Evolutionary conservation across 129 eudicot species (phyloP), one percentile per base, ranked within the genome.

Genomic region (Pulicaria dysenterica): DNA sequence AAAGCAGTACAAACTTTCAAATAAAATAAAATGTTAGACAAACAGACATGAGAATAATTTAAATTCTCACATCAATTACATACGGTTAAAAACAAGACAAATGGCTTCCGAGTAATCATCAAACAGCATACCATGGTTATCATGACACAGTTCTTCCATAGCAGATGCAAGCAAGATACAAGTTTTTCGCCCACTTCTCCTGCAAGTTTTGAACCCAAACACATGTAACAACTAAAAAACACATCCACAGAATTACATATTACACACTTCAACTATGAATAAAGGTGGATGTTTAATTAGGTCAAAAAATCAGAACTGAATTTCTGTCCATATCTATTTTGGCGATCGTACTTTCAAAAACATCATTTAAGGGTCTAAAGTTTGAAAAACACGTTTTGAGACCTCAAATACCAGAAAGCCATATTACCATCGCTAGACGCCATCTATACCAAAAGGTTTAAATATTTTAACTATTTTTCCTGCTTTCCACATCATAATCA

Each of bases 71-170:
- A 65, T 43, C 79, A 34, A 4, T 44, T 65, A 69, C 70, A 49
- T 39, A 69, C 16, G 53, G 47, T 39, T 38, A 55, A 75, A 75
- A 50, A 67, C 74, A 45, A 66, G 34, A 55, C 36, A 58, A 37
- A 49, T 77, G 54, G 39, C 71, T 59, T 78, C 72, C 60, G n/a
- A 55, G 10, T 38, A 14, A 9, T 56, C 12, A 17, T 40, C 66
- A 70, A 36, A 56, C 36, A 36, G 49, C 80, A 6, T 67, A 51
- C 74, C 80, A 16, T 67, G 61, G 37, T 37, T 7, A 56, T 78
- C 67, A 77, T 8, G 82, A 78, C 59, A 78, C 82, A 41, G 82
- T 78, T 78, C 82, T 78, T 70, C 82, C 82, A 14, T 78, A 70
- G 59, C 77, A 71, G 37, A 78, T 65, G 36, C 82, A 78, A 42